These are phyloP conservation scores for Colletotrichum limetticola DNA, from an alignment of 2,329 filamentous ascomycete species.

Conservation along the genomic window DNA sequence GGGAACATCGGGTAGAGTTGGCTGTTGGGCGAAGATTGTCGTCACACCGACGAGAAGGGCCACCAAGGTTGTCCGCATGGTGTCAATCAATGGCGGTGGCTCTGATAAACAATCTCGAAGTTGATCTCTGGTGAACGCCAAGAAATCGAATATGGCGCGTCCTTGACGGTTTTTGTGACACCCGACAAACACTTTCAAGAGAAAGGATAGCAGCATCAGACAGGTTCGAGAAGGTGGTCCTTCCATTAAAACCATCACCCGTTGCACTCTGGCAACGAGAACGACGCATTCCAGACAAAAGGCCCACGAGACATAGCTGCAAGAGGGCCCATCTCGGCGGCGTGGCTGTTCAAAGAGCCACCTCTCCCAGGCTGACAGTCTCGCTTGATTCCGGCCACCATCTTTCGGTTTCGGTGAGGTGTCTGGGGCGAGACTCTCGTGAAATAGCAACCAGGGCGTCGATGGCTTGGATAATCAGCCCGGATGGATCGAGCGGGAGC, in stretches of 20 bases:
- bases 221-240: not conserved
- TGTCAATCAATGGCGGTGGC: not conserved
- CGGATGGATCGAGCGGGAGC: not conserved
- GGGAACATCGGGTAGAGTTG: not conserved
- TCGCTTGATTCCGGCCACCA: not conserved
- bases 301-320: not conserved
- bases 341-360: not conserved
- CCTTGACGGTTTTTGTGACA: not conserved
- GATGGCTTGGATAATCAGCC: not conserved
- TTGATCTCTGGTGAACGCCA: not conserved
- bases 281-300: not conserved
- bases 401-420: not conserved
- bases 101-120: not conserved
- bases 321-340: not conserved
- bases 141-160: not conserved
- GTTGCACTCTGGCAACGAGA: not conserved
- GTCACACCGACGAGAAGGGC: not conserved
- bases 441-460: not conserved
- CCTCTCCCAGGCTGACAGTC: not conserved
- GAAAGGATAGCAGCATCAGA: no score
- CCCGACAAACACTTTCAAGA: no score
- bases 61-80: not conserved
- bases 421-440: not conserved
- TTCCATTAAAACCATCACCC: no score
- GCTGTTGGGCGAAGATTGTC: constrained; percentile 2